A percentile compares a stretch with the other conserved stretches of the same genome.
Conservation (phyloP, 176 grass and related monocot species). For the Themeda triandra region DNA sequence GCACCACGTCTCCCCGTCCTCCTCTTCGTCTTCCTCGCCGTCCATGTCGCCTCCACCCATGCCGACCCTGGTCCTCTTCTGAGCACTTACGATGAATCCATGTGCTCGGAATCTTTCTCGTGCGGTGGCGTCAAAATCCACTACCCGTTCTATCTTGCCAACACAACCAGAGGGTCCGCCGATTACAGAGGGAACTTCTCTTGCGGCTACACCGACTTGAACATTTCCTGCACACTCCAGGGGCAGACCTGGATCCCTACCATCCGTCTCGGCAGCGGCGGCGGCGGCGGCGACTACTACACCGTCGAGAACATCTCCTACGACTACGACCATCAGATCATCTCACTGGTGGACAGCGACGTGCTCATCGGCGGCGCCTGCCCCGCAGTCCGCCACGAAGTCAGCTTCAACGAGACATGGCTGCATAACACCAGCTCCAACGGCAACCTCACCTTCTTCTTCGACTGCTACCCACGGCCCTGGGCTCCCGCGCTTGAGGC, state of each 20-base stretch:
- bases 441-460: conserved; percentile 18
- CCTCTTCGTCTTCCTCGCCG: background rate
- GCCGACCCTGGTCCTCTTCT: no score
- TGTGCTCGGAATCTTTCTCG: background rate
- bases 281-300: background rate
- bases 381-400: background rate
- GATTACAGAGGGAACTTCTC: background rate
- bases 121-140: background rate
- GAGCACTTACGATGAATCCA: no score
- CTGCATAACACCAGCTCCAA: background rate
- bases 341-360: background rate
- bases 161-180: accelerated
- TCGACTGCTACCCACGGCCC: no score
- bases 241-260: accelerated
- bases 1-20: background rate
- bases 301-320: background rate
- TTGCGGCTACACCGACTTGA: conserved; percentile 45
- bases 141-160: conserved; percentile 9
- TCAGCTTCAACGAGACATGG: background rate
- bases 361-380: background rate
- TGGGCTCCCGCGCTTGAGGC: no score
- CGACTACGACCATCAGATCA: accelerated
- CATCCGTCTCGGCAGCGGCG: background rate
- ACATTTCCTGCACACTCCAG: background rate
- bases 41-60: no score